phyloP scores from a whole-genome alignment of 129 eudicot species.

The Chrysanthemum makinoi region DNA sequence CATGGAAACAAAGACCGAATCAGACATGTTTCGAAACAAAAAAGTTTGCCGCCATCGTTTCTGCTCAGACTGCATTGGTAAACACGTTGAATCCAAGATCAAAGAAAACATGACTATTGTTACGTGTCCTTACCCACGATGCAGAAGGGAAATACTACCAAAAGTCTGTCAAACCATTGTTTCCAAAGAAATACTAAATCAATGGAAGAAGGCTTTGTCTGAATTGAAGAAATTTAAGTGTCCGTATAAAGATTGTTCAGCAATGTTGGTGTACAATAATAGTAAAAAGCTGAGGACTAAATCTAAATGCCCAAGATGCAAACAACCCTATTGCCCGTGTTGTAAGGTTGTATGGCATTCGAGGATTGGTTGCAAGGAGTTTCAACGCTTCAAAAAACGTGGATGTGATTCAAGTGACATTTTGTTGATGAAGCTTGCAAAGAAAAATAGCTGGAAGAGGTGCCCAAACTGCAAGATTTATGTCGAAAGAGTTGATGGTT shows the following conservation, averaged over 20 bases:
- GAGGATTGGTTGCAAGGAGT: conserved; percentile 24
- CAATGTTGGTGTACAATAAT: conserved; percentile 29
- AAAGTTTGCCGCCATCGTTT: conserved; percentile 21
- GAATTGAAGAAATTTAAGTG: conserved; percentile 34
- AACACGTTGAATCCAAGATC: conserved; percentile 26
- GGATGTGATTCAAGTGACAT: conserved; percentile 19
- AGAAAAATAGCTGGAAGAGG: too few relatives aligned
- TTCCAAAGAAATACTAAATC: conserved; percentile 23
- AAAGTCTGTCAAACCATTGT: conserved; percentile 15
- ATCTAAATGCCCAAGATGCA: conserved; percentile 35
- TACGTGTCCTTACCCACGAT: conserved; percentile 25
- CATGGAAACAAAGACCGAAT: too few relatives aligned
- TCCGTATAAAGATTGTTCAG: conserved; percentile 33
- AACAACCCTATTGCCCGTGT: conserved; percentile 20
- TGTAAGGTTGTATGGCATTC: conserved; percentile 34
- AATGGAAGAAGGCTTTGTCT: conserved; percentile 18
- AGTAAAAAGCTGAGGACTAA: conserved; percentile 2
- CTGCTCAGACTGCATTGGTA: conserved; percentile 25
- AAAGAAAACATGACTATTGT: conserved; percentile 20
- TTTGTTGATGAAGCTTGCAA: conserved; percentile 7
- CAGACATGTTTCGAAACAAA: conserved; percentile 18
- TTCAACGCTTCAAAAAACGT: background rate
- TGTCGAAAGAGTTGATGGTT: background rate
- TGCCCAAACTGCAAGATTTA: too few relatives aligned
- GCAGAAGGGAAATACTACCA: background rate